Percentiles rank a stretch among this genome's conserved stretches.
These are phyloP conservation scores for Neurospora sp. DNA, from an alignment of 2,329 filamentous ascomycete species.

Conservation along the genomic window DNA sequence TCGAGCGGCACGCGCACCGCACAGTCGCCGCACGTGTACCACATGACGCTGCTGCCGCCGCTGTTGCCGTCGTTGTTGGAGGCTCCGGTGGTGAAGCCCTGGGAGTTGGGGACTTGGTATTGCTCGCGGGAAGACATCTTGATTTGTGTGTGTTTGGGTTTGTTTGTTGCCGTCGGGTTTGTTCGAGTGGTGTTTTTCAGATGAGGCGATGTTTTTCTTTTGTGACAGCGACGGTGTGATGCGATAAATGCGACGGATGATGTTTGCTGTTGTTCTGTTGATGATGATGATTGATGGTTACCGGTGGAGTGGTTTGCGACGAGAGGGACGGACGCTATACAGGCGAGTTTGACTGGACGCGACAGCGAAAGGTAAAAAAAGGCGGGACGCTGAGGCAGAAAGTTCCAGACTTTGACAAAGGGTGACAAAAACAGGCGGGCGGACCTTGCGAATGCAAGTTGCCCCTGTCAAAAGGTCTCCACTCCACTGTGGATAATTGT, in stretches of 20 bases:
- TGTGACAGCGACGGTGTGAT: background rate
- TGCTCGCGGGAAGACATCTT: slow-evolving; percentile 58
- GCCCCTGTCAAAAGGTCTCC: background rate
- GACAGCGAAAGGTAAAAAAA: slow-evolving; percentile 10
- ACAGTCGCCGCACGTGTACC: slow-evolving; percentile 77
- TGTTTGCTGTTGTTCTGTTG: background rate
- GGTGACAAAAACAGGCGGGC: background rate
- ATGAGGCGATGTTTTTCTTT: too few species aligned
- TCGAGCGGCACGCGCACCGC: slow-evolving; percentile 66
- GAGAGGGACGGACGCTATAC: background rate
- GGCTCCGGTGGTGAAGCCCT: slow-evolving; percentile 30
- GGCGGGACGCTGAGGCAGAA: slow-evolving; percentile 15
- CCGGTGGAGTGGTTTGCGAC: background rate
- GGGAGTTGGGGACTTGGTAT: slow-evolving; percentile 54
- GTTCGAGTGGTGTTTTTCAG: background rate
- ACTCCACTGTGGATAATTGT: background rate
- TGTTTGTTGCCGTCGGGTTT: background rate
- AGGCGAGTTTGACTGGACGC: background rate
- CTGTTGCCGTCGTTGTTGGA: slow-evolving; percentile 31
- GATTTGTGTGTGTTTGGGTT: background rate
- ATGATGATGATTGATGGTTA: background rate
- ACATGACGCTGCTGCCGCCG: slow-evolving; percentile 38
- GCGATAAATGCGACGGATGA: background rate
- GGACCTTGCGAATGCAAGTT: too few species aligned
- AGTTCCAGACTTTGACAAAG: background rate